These are phyloP conservation scores for Tylopilus cervinicoccineus DNA, from an alignment of 768 basidiomycete genomes.

Conservation along the genomic window DNA sequence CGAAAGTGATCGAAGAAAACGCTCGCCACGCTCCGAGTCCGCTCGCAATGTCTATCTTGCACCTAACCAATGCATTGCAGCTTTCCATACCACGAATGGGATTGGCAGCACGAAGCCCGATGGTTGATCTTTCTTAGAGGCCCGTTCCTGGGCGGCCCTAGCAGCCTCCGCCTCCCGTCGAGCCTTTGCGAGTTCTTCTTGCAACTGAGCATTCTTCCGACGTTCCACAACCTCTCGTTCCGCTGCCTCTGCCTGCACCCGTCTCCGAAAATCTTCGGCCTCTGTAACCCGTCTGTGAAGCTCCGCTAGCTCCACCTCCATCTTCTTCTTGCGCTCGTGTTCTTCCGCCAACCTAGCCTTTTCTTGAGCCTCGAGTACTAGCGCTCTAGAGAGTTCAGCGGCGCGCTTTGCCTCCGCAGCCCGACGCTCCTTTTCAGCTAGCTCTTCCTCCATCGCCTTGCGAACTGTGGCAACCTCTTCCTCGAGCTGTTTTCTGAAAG, in stretches of 20 bases:
- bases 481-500: conserved; percentile 23
- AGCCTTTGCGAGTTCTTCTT: conserved; percentile 30
- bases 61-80: conserved; percentile 32
- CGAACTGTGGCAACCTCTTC: conserved; percentile 27
- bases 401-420: conserved; percentile 25
- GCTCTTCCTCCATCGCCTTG: conserved; percentile 18
- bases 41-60: conserved; percentile 14
- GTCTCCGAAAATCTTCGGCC: conserved; percentile 26
- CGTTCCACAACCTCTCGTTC: conserved; percentile 28
- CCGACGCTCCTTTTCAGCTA: conserved; percentile 21
- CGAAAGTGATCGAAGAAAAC: background rate
- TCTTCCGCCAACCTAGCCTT: conserved; percentile 28
- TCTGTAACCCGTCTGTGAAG: conserved; percentile 25
- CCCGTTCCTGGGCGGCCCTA: conserved; percentile 22
- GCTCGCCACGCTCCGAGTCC: background rate
- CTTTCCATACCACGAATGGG: conserved; percentile 33
- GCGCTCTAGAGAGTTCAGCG: conserved; percentile 24
- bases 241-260: conserved; percentile 24
- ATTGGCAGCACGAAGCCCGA: conserved; percentile 29
- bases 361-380: conserved; percentile 28
- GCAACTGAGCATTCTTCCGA: conserved; percentile 25
- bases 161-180: conserved; percentile 26
- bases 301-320: conserved; percentile 24
- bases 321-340: conserved; percentile 26
- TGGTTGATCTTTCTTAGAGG: conserved; percentile 27